These are phyloP conservation scores for Pichia exigua DNA, from an alignment of 805 yeast genomes.

Conservation along the genomic window DNA sequence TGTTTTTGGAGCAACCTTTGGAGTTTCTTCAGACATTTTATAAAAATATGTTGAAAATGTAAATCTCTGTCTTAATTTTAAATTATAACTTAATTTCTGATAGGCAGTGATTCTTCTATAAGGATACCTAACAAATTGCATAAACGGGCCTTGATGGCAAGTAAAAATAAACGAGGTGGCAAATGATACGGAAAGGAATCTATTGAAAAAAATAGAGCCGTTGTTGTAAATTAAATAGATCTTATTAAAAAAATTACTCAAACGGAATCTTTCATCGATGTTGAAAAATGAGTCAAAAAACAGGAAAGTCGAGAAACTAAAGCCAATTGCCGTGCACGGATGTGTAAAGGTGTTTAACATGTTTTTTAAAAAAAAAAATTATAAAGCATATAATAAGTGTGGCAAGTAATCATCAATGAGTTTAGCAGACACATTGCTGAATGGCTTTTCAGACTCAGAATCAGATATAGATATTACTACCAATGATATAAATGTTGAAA, in stretches of 20 bases:
- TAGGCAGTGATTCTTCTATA: slow-evolving; percentile 6
- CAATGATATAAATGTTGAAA: background rate
- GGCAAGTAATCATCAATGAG: slow-evolving; percentile 19
- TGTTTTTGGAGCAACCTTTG: slow-evolving; percentile 15
- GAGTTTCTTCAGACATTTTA: slow-evolving; percentile 21
- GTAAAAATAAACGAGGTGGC: no score
- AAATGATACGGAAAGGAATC: background rate
- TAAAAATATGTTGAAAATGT: background rate
- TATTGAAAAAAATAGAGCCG: slow-evolving; percentile 2
- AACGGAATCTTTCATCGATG: background rate
- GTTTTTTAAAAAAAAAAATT: no score
- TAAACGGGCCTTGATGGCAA: slow-evolving; percentile 12
- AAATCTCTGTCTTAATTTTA: slow-evolving; percentile 6
- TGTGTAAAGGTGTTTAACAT: background rate
- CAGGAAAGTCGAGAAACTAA: background rate
- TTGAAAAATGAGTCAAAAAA: background rate
- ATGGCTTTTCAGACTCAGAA: slow-evolving; percentile 31
- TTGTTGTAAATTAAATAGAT: background rate
- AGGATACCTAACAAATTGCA: slow-evolving; percentile 19
- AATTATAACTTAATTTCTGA: background rate
- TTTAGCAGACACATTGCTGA: slow-evolving; percentile 35
- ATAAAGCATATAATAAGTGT: no score
- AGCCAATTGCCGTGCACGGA: background rate
- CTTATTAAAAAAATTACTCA: background rate
- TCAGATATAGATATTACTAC: slow-evolving; percentile 7